Evolutionary conservation across 2,329 filamentous ascomycete genomes (phyloP).

Genomic region (Aspergillus ochraceus): DNA sequence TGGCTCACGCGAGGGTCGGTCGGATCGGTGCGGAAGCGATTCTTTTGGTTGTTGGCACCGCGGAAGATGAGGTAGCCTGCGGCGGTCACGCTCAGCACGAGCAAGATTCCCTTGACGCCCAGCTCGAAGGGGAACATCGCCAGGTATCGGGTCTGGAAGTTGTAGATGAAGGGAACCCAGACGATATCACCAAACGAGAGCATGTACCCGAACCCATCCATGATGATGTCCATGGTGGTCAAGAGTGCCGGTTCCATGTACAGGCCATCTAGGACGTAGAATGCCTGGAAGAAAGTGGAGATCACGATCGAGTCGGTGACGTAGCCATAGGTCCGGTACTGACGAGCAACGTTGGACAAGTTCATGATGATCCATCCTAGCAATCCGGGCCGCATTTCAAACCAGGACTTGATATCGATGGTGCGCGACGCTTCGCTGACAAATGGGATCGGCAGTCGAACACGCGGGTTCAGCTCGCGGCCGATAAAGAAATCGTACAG

Average conservation of each 20-base stretch:
- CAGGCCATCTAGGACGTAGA: constrained; percentile 82
- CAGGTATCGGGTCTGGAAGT: constrained; percentile 79
- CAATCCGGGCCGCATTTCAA: constrained; percentile 88
- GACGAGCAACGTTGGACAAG: constrained; percentile 79
- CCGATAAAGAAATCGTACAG: constrained; percentile 98
- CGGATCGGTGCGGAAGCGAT: constrained; percentile 85
- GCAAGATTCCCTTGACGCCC: constrained; percentile 64
- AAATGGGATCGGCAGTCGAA: constrained; percentile 66
- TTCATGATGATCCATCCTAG: constrained; percentile 86
- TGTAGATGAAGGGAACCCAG: constrained; percentile 92
- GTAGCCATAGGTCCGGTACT: constrained; percentile 80
- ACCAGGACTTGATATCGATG: constrained; percentile 86
- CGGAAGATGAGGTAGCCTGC: constrained; percentile 91
- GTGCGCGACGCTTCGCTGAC: constrained; percentile 63
- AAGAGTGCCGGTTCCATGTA: constrained; percentile 87
- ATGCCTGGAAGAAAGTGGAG: constrained; percentile 71
- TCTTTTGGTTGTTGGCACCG: constrained; percentile 91
- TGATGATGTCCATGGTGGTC: constrained; percentile 92
- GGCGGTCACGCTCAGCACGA: constrained; percentile 66
- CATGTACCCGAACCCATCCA: constrained; percentile 95
- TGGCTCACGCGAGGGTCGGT: constrained; percentile 75
- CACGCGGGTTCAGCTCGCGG: constrained; percentile 86
- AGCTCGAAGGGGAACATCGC: constrained; percentile 79
- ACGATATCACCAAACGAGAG: constrained; percentile 86
- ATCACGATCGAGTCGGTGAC: constrained; percentile 84